These are phyloP conservation scores for Arthroderma uncinatum DNA, from an alignment of 2,329 filamentous ascomycete species.

Conservation along the genomic window DNA sequence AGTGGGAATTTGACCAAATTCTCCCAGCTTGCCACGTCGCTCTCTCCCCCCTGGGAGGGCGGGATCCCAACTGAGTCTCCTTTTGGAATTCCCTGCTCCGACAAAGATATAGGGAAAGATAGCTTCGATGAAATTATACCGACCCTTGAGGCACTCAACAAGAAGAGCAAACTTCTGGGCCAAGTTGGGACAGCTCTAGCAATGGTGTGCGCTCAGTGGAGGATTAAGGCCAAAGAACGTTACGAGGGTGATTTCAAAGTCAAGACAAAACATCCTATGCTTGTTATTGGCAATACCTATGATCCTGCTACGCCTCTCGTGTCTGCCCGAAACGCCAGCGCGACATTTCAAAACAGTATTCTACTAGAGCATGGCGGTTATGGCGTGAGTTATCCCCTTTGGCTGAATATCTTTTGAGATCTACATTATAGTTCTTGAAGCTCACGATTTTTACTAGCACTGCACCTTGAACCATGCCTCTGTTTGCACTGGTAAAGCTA, in stretches of 20 bases:
- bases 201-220: constrained; percentile 16
- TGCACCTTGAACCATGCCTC: constrained; percentile 23
- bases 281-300: constrained; percentile 20
- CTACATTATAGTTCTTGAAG: neutral
- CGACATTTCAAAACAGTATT: constrained; percentile 18
- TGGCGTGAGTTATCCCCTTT: constrained; percentile 13
- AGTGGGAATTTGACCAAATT: neutral
- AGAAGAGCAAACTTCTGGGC: neutral
- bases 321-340: constrained; percentile 19
- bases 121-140: neutral
- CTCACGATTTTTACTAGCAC: no score
- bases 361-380: constrained; percentile 20
- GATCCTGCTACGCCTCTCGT: constrained; percentile 20
- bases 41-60: neutral
- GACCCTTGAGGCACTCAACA: neutral
- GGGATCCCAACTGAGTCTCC: neutral
- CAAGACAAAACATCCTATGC: constrained; percentile 19
- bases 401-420: no score
- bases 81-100: constrained; percentile 9
- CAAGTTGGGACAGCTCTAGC: neutral
- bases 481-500: constrained; percentile 22
- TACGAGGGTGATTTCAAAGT: constrained; percentile 19
- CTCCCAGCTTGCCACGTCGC: neutral
- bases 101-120: neutral
- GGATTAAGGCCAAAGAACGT: constrained; percentile 18